These are phyloP conservation scores for Spencermartinsiella europaea DNA, from an alignment of 805 yeast genomes.

Conservation along the genomic window DNA sequence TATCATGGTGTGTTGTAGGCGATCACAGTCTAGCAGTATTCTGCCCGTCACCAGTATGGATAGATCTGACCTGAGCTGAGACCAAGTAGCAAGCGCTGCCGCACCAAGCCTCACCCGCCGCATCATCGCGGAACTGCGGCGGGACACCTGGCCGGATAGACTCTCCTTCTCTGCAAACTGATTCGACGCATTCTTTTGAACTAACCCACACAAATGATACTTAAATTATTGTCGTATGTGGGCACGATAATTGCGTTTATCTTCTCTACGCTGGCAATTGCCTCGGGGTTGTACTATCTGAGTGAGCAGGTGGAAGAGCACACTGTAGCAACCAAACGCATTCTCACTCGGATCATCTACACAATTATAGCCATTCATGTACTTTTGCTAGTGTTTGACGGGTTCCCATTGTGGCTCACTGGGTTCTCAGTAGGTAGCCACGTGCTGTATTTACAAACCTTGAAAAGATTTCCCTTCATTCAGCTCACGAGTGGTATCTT, in stretches of 20 bases:
- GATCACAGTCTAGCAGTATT: no score
- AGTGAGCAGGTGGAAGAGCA: slow-evolving; percentile 94
- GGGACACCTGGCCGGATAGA: no score
- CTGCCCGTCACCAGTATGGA: no score
- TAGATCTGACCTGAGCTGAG: no score
- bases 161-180: no score
- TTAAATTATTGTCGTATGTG: slow-evolving; percentile 51
- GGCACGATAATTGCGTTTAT: slow-evolving; percentile 61
- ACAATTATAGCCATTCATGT: slow-evolving; percentile 50
- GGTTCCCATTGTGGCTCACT: slow-evolving; percentile 68
- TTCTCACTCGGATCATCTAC: slow-evolving; percentile 60
- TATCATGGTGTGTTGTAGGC: no score
- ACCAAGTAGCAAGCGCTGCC: no score
- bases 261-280: slow-evolving; percentile 47
- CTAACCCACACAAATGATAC: slow-evolving; percentile 40
- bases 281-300: slow-evolving; percentile 85
- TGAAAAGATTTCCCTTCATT: slow-evolving; percentile 79
- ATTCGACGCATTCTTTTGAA: neutral
- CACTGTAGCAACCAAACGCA: slow-evolving; percentile 72
- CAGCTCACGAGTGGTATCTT: slow-evolving; percentile 67
- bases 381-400: slow-evolving; percentile 64
- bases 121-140: no score
- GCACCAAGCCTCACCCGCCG: no score
- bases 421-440: slow-evolving; percentile 67
- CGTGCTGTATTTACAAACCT: slow-evolving; percentile 67